A percentile compares a stretch with the other conserved stretches of the same genome.
Conservation (phyloP, 179 eudicot species). For the Sideroxylon spinosum region DNA sequence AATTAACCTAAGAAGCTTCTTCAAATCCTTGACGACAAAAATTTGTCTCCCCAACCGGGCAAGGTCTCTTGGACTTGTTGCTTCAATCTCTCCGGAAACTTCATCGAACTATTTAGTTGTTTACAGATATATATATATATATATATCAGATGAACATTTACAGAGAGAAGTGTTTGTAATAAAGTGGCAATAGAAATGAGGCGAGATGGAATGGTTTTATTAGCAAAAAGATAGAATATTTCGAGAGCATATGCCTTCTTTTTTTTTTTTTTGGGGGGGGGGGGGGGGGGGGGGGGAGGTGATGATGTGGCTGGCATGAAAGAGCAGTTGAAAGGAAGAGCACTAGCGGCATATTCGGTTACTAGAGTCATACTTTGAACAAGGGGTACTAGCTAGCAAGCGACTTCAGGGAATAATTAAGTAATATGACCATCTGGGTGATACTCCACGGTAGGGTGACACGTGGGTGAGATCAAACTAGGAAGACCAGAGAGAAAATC, state of each 20-base stretch:
- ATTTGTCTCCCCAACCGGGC: slow-evolving; percentile 79
- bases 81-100: slow-evolving; percentile 74
- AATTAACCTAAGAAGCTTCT: slow-evolving; percentile 56
- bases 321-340: slow-evolving; percentile 23
- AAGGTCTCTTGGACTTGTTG: slow-evolving; percentile 66
- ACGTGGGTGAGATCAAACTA: no score
- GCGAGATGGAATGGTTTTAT: slow-evolving; percentile 11
- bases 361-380: slow-evolving; percentile 12
- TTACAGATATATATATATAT: no score
- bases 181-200: not conserved
- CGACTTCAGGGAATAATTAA: no score
- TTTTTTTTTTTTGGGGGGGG: no score
- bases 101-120: slow-evolving; percentile 30
- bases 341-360: slow-evolving; percentile 46
- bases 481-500: no score
- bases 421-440: no score
- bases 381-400: not conserved
- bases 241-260: slow-evolving; percentile 63
- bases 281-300: not conserved
- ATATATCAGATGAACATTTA: not conserved
- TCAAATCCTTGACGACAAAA: slow-evolving; percentile 65
- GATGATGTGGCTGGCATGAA: slow-evolving; percentile 26
- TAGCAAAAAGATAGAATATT: slow-evolving; percentile 19
- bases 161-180: not conserved
- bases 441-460: no score